Conservation (phyloP, 192 early-diverging fungal genomes). For the Backusella liffmaniae region DNA sequence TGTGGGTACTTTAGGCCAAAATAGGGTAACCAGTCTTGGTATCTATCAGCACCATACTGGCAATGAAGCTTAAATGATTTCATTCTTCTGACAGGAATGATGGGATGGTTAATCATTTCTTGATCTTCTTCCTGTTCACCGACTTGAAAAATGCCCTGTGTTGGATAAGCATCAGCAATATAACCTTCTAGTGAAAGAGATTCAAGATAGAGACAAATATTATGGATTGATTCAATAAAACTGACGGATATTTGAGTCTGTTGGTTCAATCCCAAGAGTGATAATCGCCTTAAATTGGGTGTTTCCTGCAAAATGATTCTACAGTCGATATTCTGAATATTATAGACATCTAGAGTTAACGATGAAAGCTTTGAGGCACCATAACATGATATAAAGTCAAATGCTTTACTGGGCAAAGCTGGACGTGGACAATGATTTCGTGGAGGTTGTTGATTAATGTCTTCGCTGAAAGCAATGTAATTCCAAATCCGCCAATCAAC, state of each 20-base stretch:
- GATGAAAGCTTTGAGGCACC: background rate
- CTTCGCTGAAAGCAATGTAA: background rate
- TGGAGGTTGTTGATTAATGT: background rate
- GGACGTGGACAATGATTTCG: background rate
- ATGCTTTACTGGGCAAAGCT: background rate
- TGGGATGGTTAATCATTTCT: background rate
- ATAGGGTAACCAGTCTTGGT: slow-evolving; percentile 1
- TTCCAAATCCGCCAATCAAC: slow-evolving; percentile 6
- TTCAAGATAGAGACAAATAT: background rate
- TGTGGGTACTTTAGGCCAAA: background rate
- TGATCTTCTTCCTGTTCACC: background rate
- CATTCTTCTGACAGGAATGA: background rate
- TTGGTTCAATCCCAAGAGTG: background rate
- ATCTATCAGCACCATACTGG: background rate
- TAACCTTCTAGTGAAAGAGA: background rate
- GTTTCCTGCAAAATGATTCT: background rate
- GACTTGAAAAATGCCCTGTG: background rate
- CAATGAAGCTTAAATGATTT: background rate
- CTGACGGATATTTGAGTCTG: background rate
- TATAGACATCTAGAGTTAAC: background rate
- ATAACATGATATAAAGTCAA: background rate
- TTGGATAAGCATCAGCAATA: background rate
- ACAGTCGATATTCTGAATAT: background rate
- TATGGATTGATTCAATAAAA: background rate
- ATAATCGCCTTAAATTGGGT: background rate